Conservation (phyloP, 2,329 filamentous ascomycete species). For the Neonectria ditissima region DNA sequence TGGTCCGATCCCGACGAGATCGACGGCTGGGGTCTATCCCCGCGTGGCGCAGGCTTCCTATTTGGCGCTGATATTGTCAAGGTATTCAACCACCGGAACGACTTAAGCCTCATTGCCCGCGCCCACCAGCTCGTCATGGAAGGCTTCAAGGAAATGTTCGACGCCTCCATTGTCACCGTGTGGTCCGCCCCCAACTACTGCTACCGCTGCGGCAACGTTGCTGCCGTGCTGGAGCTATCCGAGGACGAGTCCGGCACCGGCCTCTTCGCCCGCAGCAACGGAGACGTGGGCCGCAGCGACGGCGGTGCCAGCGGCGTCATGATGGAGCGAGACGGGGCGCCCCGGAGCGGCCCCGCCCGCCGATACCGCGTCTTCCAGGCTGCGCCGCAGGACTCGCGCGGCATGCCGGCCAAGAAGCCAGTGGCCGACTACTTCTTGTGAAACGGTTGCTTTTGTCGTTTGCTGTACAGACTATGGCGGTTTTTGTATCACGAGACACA, state of each 20-base stretch:
- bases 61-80: conserved; percentile 97
- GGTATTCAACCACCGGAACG: conserved; percentile 94
- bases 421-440: conserved; percentile 95
- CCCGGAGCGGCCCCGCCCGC: conserved; percentile 79
- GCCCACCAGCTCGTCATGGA: conserved; percentile 99
- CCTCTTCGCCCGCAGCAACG: conserved; percentile 76
- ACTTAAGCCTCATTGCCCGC: conserved; percentile 89
- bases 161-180: conserved; percentile 95
- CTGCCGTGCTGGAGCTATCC: conserved; percentile 90
- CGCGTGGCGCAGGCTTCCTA: conserved; percentile 92
- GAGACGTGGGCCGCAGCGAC: conserved; percentile 72
- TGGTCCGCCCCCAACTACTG: conserved; percentile 99
- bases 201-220: conserved; percentile 95
- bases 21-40: conserved; percentile 94
- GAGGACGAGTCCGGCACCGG: conserved; percentile 85
- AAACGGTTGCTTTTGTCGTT: conserved; percentile 34
- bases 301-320: conserved; percentile 60
- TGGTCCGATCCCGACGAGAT: conserved; percentile 99
- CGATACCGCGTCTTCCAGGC: conserved; percentile 97
- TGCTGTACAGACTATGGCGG: conserved; percentile 20
- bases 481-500: conserved; percentile 37
- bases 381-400: conserved; percentile 92
- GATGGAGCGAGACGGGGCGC: conserved; percentile 59
- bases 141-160: conserved; percentile 99
- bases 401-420: conserved; percentile 99